A percentile compares a stretch with the other conserved stretches of the same genome.
phyloP scores from a whole-genome alignment of 495 filamentous ascomycete genomes.

The Symbiotaphrina buchneri region DNA sequence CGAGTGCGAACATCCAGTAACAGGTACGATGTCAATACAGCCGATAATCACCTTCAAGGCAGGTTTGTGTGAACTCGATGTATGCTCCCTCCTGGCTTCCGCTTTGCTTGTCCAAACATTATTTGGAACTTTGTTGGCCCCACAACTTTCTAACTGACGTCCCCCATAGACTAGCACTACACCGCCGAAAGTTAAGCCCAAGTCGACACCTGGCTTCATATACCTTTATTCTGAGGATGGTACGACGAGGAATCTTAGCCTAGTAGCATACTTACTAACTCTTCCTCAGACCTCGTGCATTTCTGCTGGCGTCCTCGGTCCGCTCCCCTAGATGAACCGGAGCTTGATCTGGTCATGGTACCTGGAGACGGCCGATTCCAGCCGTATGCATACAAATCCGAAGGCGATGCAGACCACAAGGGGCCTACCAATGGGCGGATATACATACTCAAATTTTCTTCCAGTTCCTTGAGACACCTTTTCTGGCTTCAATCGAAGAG shows the following conservation, averaged over 20 bases:
- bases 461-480: constrained; percentile 73
- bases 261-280: background rate
- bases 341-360: constrained; percentile 73
- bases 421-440: constrained; percentile 67
- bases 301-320: constrained; percentile 81
- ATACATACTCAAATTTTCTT: constrained; percentile 82
- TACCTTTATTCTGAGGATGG: constrained; percentile 91
- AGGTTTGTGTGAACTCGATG: constrained; percentile 70
- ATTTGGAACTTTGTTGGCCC: background rate
- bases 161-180: constrained; percentile 26
- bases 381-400: constrained; percentile 39
- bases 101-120: constrained; percentile 1
- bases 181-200: constrained; percentile 43
- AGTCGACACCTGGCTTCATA: constrained; percentile 59
- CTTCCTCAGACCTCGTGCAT: constrained; percentile 51
- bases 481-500: constrained; percentile 91
- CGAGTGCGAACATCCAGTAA: too few species aligned
- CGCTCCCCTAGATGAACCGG: constrained; percentile 38
- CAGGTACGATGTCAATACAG: constrained; percentile 45
- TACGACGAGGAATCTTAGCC: constrained; percentile 11
- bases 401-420: constrained; percentile 15
- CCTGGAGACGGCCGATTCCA: constrained; percentile 72
- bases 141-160: constrained; percentile 4
- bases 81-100: constrained; percentile 14
- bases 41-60: constrained; percentile 96